phyloP scores from a whole-genome alignment of 805 yeast species.

The Priceomyces medius region DNA sequence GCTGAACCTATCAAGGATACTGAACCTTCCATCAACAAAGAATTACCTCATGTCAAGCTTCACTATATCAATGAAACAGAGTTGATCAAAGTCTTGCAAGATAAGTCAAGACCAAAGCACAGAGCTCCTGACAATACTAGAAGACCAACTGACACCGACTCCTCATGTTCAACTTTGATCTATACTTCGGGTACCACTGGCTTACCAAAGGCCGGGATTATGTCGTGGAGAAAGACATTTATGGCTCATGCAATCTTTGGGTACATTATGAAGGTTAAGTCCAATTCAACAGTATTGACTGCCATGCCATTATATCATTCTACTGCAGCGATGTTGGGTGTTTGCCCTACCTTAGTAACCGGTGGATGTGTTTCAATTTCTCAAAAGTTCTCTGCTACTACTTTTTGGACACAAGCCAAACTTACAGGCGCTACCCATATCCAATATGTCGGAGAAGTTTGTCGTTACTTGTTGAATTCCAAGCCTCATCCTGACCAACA shows the following conservation, averaged over 20 bases:
- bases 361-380: constrained; percentile 81
- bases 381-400: constrained; percentile 76
- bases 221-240: constrained; percentile 84
- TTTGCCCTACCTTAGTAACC: constrained; percentile 58
- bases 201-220: constrained; percentile 87
- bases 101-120: constrained; percentile 45
- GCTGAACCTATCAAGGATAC: constrained; percentile 51
- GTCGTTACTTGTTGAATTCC: constrained; percentile 76
- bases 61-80: constrained; percentile 52
- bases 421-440: constrained; percentile 71
- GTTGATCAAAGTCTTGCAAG: constrained; percentile 41
- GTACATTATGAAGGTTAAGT: constrained; percentile 58
- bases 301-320: constrained; percentile 97
- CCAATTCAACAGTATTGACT: constrained; percentile 64
- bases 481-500: constrained; percentile 65
- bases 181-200: constrained; percentile 97
- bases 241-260: constrained; percentile 73
- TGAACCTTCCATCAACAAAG: constrained; percentile 35
- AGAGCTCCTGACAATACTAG: constrained; percentile 59
- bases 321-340: constrained; percentile 86
- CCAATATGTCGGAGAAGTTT: constrained; percentile 94
- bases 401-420: constrained; percentile 88
- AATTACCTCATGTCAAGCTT: constrained; percentile 39
- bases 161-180: constrained; percentile 66
- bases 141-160: constrained; percentile 56